Conservation (phyloP, 164 flowering plant genomes). For the Hamamelis virginiana region DNA sequence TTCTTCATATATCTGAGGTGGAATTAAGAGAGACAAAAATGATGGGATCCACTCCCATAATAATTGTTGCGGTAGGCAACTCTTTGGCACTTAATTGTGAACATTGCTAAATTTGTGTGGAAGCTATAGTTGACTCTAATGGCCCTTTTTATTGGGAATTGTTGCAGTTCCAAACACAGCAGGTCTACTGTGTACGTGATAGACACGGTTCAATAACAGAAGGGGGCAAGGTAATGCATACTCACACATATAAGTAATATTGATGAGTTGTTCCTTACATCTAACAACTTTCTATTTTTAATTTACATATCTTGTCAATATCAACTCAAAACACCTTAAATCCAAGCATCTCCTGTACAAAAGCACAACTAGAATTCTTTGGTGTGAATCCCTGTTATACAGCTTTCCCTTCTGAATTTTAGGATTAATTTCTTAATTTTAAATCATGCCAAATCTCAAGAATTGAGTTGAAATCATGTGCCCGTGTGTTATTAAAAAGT, state of each 20-base stretch:
- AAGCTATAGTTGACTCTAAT: slow-evolving; percentile 2
- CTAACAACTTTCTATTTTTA: too few relatives aligned
- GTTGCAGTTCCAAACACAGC: slow-evolving; percentile 94
- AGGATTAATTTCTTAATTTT: background rate
- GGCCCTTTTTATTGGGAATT: background rate
- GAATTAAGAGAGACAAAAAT: slow-evolving; percentile 85
- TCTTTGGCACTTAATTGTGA: slow-evolving; percentile 6
- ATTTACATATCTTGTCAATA: too few relatives aligned
- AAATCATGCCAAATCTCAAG: background rate
- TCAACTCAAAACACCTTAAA: too few relatives aligned
- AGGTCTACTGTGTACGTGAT: slow-evolving; percentile 84
- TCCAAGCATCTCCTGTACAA: too few relatives aligned
- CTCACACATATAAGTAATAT: too few relatives aligned
- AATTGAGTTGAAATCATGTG: background rate
- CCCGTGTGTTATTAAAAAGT: background rate
- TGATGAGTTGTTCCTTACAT: too few relatives aligned
- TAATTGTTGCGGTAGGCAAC: slow-evolving; percentile 69
- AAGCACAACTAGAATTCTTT: too few relatives aligned
- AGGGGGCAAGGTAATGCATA: slow-evolving; percentile 73
- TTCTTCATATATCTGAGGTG: slow-evolving; percentile 84
- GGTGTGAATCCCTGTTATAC: too few relatives aligned
- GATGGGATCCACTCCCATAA: slow-evolving; percentile 82
- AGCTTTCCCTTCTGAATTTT: too few relatives aligned
- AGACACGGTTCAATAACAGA: slow-evolving; percentile 66
- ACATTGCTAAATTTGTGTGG: background rate